Evolutionary conservation across 495 filamentous ascomycete genomes (phyloP).

Genomic region (Penicillium nucicola): DNA sequence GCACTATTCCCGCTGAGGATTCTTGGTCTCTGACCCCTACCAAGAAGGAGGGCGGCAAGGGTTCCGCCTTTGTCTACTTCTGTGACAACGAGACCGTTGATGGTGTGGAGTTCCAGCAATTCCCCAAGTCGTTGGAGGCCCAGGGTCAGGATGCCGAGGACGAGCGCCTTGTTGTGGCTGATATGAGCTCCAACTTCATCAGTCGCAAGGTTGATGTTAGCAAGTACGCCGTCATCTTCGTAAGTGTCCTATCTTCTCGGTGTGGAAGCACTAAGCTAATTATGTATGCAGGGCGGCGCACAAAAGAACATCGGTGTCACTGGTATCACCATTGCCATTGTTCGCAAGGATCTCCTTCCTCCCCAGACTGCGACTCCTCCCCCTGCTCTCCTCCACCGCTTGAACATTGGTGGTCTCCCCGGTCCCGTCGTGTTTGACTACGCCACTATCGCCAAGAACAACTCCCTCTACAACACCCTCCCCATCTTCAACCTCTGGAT

Average conservation of each 20-base stretch:
- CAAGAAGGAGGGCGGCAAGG: constrained; percentile 44
- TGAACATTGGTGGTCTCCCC: constrained; percentile 60
- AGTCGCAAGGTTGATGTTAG: constrained; percentile 62
- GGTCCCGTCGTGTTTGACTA: constrained; percentile 78
- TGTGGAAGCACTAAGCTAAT: constrained; percentile 3
- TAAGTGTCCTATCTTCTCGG: constrained; percentile 14
- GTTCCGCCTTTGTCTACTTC: constrained; percentile 77
- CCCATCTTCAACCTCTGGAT: constrained; percentile 93
- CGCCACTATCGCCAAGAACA: constrained; percentile 77
- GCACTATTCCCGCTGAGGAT: constrained; percentile 70
- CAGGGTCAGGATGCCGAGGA: constrained; percentile 49
- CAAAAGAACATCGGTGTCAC: constrained; percentile 90
- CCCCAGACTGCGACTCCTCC: constrained; percentile 55
- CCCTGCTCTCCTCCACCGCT: constrained; percentile 63
- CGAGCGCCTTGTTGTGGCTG: constrained; percentile 69
- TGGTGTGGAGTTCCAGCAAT: constrained; percentile 85
- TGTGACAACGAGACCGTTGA: constrained; percentile 87
- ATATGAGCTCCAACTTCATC: constrained; percentile 76
- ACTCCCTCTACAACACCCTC: constrained; percentile 90
- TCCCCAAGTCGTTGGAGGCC: constrained; percentile 61
- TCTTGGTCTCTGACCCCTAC: constrained; percentile 73
- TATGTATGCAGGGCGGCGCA: constrained; percentile 52
- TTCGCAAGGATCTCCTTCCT: constrained; percentile 73
- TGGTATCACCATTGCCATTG: constrained; percentile 78
- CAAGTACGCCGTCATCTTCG: constrained; percentile 57